Evolutionary conservation across 2,329 filamentous ascomycete genomes (phyloP).

Genomic region (Ophiostoma populinum): DNA sequence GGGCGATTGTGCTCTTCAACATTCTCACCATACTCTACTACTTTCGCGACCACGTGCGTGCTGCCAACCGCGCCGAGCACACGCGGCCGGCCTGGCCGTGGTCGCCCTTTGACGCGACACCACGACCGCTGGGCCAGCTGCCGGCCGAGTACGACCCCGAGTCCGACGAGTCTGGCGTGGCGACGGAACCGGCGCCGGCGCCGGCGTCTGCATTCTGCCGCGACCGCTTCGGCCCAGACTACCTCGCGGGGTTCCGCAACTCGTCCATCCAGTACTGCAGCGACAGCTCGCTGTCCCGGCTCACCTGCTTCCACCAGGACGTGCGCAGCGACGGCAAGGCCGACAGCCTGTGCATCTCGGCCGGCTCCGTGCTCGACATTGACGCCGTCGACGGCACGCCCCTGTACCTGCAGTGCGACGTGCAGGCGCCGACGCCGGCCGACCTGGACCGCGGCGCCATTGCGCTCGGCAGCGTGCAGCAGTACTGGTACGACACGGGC

Average conservation of each 20-base stretch:
- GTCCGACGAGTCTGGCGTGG: too few species aligned
- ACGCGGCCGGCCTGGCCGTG: too few species aligned
- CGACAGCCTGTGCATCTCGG: constrained; percentile 9
- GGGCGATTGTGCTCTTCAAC: too few species aligned
- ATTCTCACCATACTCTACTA: too few species aligned
- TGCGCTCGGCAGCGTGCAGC: constrained; percentile 1
- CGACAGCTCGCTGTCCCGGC: background rate
- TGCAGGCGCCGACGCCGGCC: background rate
- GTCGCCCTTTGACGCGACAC: too few species aligned
- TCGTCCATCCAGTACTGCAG: constrained; percentile 9
- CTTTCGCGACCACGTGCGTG: too few species aligned
- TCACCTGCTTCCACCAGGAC: constrained; percentile 11
- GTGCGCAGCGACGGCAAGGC: background rate
- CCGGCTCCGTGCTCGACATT: constrained; percentile 4
- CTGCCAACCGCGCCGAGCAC: too few species aligned
- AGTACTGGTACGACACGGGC: constrained; percentile 11
- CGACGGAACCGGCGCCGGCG: background rate
- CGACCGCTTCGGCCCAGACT: constrained; percentile 8
- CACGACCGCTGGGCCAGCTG: too few species aligned
- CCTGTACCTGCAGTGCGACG: constrained; percentile 6
- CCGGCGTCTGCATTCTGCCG: constrained; percentile 7
- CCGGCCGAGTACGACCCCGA: constrained; percentile 5
- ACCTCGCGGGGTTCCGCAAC: constrained; percentile 6
- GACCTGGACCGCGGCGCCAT: constrained; percentile 4
- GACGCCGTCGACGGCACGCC: background rate